A percentile compares a stretch with the other conserved stretches of the same genome.
Evolutionary conservation across 495 filamentous ascomycete species (phyloP).

Genomic region (Neurospora tetraspora): DNA sequence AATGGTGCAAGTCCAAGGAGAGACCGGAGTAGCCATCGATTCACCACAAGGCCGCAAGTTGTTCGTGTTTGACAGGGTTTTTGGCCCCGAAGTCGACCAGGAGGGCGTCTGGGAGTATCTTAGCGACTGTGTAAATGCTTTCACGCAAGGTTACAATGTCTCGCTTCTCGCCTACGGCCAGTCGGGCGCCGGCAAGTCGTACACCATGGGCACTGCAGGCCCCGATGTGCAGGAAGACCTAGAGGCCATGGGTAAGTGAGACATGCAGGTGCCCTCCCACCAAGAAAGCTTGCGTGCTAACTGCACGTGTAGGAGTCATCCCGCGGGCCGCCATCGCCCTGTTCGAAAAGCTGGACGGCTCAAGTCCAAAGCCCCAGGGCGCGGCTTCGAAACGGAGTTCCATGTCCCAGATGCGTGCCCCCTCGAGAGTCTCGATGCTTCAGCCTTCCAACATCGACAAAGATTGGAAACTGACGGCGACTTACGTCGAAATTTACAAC

Average conservation of each 20-base stretch:
- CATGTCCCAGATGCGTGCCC: constrained; percentile 72
- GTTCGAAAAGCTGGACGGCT: constrained; percentile 77
- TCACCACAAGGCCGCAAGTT: constrained; percentile 85
- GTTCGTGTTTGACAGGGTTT: constrained; percentile 94
- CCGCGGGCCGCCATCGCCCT: constrained; percentile 79
- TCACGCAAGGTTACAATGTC: constrained; percentile 97
- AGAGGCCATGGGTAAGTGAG: constrained; percentile 64
- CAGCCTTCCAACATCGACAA: constrained; percentile 48
- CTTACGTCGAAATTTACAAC: constrained; percentile 99
- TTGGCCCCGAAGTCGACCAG: constrained; percentile 73
- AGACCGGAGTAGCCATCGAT: constrained; percentile 79
- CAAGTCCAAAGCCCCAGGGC: neutral
- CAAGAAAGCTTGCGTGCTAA: constrained; percentile 2
- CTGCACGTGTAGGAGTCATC: constrained; percentile 62
- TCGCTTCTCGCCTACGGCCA: constrained; percentile 96
- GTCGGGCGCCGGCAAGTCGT: constrained; percentile 99
- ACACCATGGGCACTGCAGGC: constrained; percentile 96
- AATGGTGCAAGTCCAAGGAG: constrained; percentile 79
- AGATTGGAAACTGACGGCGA: constrained; percentile 89
- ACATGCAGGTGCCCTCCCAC: neutral
- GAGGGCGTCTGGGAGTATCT: constrained; percentile 95
- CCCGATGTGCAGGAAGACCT: constrained; percentile 69
- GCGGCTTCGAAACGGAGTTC: constrained; percentile 38
- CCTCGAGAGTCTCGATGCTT: constrained; percentile 64
- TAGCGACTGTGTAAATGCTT: constrained; percentile 79